A percentile compares a stretch with the other conserved stretches of the same genome.
These are phyloP conservation scores for Cladosporium sp. DNA, from an alignment of 2,329 filamentous ascomycete genomes.

Conservation along the genomic window DNA sequence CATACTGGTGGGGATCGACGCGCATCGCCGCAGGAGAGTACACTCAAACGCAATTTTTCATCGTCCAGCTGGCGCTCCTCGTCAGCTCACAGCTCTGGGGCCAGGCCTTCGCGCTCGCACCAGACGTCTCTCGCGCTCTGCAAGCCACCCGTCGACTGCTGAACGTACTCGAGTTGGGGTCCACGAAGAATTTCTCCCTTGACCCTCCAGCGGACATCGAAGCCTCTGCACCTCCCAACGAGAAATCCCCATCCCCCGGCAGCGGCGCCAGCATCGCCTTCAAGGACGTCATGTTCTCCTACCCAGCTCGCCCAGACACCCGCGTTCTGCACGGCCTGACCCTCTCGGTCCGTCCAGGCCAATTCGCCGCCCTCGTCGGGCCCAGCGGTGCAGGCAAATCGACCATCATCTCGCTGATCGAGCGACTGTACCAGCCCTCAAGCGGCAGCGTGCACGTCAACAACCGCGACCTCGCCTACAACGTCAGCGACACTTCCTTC, in stretches of 20 bases:
- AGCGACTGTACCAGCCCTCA: slow-evolving; percentile 57
- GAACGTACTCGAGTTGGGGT: slow-evolving; percentile 37
- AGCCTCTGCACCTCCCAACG: neutral
- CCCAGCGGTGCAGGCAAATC: slow-evolving; percentile 39
- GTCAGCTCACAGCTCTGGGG: slow-evolving; percentile 70
- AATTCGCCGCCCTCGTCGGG: slow-evolving; percentile 40
- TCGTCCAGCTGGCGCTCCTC: slow-evolving; percentile 67
- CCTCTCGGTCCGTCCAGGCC: slow-evolving; percentile 32
- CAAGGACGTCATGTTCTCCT: slow-evolving; percentile 59
- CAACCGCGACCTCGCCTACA: slow-evolving; percentile 33
- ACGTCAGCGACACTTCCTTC: slow-evolving; percentile 35
- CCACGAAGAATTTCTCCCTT: slow-evolving; percentile 15
- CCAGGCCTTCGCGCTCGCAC: slow-evolving; percentile 70
- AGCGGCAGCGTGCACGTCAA: slow-evolving; percentile 60
- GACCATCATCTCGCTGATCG: slow-evolving; percentile 37
- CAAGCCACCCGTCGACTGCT: slow-evolving; percentile 57
- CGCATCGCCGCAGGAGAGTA: slow-evolving; percentile 64
- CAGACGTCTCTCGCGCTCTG: slow-evolving; percentile 65
- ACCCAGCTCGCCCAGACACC: slow-evolving; percentile 58
- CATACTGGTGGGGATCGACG: slow-evolving; percentile 74
- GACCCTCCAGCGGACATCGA: neutral
- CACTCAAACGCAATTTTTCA: slow-evolving; percentile 66
- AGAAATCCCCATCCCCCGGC: neutral
- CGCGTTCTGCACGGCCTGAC: slow-evolving; percentile 47
- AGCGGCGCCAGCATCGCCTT: slow-evolving; percentile 35